Base-by-base conservation (phyloP, 495 filamentous ascomycete genomes). In the Echria macrotheca region DNA sequence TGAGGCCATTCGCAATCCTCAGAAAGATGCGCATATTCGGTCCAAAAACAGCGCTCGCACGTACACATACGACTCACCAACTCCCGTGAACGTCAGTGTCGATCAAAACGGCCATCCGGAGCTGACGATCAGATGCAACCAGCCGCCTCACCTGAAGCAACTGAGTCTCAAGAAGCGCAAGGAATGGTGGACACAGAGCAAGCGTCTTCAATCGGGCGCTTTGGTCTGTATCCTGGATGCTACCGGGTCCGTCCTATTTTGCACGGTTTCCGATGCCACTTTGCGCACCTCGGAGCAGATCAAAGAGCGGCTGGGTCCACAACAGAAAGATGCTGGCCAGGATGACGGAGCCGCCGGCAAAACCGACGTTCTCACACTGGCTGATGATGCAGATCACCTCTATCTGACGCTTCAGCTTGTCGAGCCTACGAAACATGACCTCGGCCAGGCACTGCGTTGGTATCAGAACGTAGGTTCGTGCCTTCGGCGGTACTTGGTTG, bases 171-270 rank as follows among this genome's bases (percentile, higher is more conserved):
- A 51, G 11, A 43, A 74, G 49, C 66, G 79, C 28, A 53, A 67
- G 45, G 72, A 79, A 8, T 87, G 80, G 81, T 89, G 83, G 85
- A 54, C 66, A 18, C 46, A 60, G 11, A 79, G 71, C 0, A 84
- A 77, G 45, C 72, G 74, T 10, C 63, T 87, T 2, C 71, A 76
- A 40, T 48, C 67, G 15, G 80, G 79, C 31, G 75, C 79, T 3
- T 62, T 87, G 3, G 67, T 87, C 0, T 85, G 82, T 39, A 55
- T 86, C 5, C 58, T 81, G 1, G 69, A 71, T 39, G 60, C 64
- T 1, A 63, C 60, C n/a, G 70, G 68, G 3, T 57, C 60, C 28
- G 66, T 66, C 8, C 63, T 80, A 17, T 87, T 87, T 60, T 73
- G 77, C 28, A 69, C 73, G 0, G 77, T 85, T 25, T 67, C 70